Percentiles rank a stretch among this genome's conserved stretches.
Conservation (phyloP, 371 early-diverging fungal genomes). For the Syncephalastrum racemosum region DNA sequence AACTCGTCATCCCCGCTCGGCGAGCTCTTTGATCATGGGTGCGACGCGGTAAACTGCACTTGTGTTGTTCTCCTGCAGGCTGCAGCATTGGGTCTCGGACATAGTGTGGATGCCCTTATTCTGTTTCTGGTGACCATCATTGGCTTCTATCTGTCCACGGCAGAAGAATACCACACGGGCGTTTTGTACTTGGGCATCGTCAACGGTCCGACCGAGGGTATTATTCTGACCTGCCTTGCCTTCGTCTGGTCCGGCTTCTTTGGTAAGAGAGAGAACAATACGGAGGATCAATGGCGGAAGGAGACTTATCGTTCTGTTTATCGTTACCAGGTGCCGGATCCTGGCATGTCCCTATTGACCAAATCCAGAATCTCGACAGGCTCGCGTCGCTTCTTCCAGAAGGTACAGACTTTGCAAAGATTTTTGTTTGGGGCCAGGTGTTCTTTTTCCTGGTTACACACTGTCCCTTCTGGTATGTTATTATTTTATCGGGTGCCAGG, state of each 20-base stretch:
- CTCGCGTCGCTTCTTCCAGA: conserved; percentile 16
- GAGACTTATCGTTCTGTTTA: neutral
- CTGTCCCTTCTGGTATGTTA: conserved; percentile 40
- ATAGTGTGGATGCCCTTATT: conserved; percentile 64
- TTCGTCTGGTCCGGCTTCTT: conserved; percentile 71
- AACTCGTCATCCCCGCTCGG: conserved; percentile 94
- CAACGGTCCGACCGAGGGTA: conserved; percentile 97
- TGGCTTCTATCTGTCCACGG: conserved; percentile 91
- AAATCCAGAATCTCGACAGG: conserved; percentile 24
- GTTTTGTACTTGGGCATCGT: conserved; percentile 88
- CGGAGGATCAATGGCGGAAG: neutral
- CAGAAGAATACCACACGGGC: conserved; percentile 97
- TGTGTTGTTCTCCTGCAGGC: conserved; percentile 82
- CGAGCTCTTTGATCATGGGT: conserved; percentile 92
- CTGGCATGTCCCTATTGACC: conserved; percentile 35
- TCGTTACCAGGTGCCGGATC: conserved; percentile 39
- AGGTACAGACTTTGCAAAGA: conserved; percentile 32
- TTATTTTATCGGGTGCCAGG: neutral
- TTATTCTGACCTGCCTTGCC: conserved; percentile 71
- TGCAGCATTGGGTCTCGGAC: conserved; percentile 79
- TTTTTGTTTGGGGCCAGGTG: conserved; percentile 38
- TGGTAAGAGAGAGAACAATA: conserved; percentile 27
- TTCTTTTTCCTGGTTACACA: conserved; percentile 39
- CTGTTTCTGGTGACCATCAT: conserved; percentile 68
- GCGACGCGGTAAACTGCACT: conserved; percentile 91